Evolutionary conservation across 352 stramenopile genomes (phyloP).

Genomic region (Phytopythium oedochilum): DNA sequence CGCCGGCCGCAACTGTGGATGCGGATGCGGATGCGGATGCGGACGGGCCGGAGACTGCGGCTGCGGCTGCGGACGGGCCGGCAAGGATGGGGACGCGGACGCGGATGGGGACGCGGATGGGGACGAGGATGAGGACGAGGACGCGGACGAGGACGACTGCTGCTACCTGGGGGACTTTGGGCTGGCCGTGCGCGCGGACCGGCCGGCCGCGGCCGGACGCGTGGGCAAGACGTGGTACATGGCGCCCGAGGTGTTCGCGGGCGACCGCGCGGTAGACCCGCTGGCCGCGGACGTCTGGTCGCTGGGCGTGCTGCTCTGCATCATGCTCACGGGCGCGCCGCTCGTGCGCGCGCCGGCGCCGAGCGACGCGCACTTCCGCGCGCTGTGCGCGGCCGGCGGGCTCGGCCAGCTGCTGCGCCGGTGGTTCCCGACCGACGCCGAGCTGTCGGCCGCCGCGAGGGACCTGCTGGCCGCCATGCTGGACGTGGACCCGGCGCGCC

Average conservation of each 20-base stretch:
- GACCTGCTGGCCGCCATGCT: conserved; percentile 27
- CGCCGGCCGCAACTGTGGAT: no score
- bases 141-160: conserved; percentile 15
- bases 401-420: conserved; percentile 35
- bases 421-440: conserved; percentile 28
- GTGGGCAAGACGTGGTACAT: conserved; percentile 71
- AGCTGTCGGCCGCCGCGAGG: conserved; percentile 17
- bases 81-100: not conserved
- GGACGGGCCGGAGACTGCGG: no score
- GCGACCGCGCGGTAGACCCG: conserved; percentile 32
- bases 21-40: no score
- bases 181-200: conserved; percentile 18
- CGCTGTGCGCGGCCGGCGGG: conserved; percentile 28
- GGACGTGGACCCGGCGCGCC: conserved; percentile 17
- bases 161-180: conserved; percentile 60
- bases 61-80: no score
- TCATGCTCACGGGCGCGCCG: conserved; percentile 52
- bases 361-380: conserved; percentile 31
- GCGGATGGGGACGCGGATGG: not conserved
- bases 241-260: conserved; percentile 52
- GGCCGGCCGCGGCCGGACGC: conserved; percentile 14
- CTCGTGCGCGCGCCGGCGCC: conserved; percentile 32
- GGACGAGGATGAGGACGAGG: not conserved
- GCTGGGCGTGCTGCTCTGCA: conserved; percentile 51
- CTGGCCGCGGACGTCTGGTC: conserved; percentile 56